Evolutionary conservation across 164 flowering plant species (phyloP).

Genomic region (Aristolochia contorta): DNA sequence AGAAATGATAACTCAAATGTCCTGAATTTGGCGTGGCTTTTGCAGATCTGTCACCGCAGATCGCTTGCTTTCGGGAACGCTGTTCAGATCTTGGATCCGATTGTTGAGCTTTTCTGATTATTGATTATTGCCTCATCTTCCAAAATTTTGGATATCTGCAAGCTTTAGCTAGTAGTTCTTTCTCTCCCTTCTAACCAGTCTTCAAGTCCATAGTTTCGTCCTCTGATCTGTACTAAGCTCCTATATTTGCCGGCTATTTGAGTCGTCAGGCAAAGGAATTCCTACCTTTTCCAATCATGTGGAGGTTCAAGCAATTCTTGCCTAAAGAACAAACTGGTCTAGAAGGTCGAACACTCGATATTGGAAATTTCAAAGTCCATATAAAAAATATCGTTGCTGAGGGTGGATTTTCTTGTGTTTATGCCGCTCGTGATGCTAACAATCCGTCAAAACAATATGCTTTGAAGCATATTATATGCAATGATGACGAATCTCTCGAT

Average conservation of each 20-base stretch:
- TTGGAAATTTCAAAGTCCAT: conserved; percentile 73
- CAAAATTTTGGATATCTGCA: neutral
- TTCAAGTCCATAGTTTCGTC: too few species aligned
- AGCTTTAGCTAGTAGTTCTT: neutral
- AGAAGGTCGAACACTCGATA: conserved; percentile 78
- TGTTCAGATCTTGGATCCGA: neutral
- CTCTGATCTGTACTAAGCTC: too few species aligned
- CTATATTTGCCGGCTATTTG: too few species aligned
- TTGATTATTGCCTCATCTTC: neutral
- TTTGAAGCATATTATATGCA: conserved; percentile 87
- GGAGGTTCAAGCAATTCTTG: conserved; percentile 87
- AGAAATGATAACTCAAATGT: too few species aligned
- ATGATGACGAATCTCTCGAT: conserved; percentile 75
- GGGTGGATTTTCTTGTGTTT: conserved; percentile 97
- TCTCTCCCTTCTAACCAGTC: conserved; percentile 6
- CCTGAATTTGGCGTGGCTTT: too few species aligned
- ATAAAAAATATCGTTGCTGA: conserved; percentile 78
- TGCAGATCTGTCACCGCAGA: too few species aligned
- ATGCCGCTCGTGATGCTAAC: conserved; percentile 64
- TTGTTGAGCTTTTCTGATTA: neutral
- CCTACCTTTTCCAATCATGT: conserved; percentile 35
- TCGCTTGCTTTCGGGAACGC: neutral
- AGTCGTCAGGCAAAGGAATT: too few species aligned
- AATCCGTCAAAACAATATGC: conserved; percentile 80
- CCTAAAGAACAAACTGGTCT: conserved; percentile 79